Base-by-base conservation (phyloP, 805 yeast species). In the Hanseniaspora guilliermondii region DNA sequence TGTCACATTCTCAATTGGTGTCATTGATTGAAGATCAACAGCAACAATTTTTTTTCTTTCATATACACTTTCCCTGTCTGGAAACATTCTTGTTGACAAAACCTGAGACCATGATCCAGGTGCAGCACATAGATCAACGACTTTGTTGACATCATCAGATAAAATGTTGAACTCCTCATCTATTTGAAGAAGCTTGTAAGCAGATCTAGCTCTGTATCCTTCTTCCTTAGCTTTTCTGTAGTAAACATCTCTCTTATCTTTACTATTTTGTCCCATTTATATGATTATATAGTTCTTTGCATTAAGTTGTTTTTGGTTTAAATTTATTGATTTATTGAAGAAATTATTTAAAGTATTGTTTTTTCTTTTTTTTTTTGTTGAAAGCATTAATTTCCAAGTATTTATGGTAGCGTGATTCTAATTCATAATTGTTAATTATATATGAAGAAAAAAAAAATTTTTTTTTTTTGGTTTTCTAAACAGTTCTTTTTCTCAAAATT, bases 51-150 rank as follows among this genome's bases (percentile, higher is more conserved):
- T 85, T 39, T 86, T 79, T 7, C 62, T 61, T 40, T 67, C 67
- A 16, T 60, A 60, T 40, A 60, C 60, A 49, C 12, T 30, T 11
- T 59, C 60, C n/a, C 63, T 62, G 37, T 68, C 74, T 57, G 73
- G 72, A 60, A 75, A 79, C 39, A 86, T 68, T 62, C 82, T 82
- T 60, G 86, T 70, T 33, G 93, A 82, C 14, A 93, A 75, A 0
- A 93, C 98, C 66, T 93, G 98, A 1, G 95, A 85, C 98, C 98
- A 93, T 3, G 97, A 88, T 1, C 97, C 96, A 0, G 97, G 97
- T 4, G 97, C 98, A 37, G 98, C 98, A 74, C 98, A 93, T 32
- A 93, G 73, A 69, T 93, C 98, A 5, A 93, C 98, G 4, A 93
- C 97, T 61, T 96, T 73, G 44, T 73, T 75, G 36, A 88, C 80